These are phyloP conservation scores for Pyrenochaeta sp. DNA, from an alignment of 2,329 filamentous ascomycete genomes.

Conservation along the genomic window DNA sequence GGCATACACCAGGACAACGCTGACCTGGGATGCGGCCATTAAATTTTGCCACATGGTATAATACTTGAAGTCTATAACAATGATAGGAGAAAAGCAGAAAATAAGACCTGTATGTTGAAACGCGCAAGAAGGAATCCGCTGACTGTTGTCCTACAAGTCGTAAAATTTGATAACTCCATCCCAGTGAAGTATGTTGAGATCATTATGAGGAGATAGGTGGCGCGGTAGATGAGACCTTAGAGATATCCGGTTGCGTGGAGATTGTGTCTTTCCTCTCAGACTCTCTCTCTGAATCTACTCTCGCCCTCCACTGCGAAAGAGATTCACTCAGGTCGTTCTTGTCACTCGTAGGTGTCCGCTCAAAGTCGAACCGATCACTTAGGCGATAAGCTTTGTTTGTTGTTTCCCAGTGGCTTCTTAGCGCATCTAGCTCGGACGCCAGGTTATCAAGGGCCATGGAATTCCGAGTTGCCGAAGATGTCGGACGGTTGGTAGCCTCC, in stretches of 20 bases:
- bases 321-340: conserved; percentile 43
- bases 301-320: conserved; percentile 46
- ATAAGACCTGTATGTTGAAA: not conserved
- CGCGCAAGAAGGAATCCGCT: not conserved
- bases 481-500: conserved; percentile 37
- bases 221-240: conserved; percentile 6
- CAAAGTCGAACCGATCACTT: conserved; percentile 89
- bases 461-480: conserved; percentile 57
- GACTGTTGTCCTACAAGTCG: not conserved
- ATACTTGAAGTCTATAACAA: not conserved
- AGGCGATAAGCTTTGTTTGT: conserved; percentile 95
- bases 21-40: not conserved
- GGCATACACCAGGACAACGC: not conserved
- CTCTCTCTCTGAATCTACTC: conserved; percentile 39
- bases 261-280: conserved; percentile 9
- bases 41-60: not conserved
- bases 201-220: conserved; percentile 3
- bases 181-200: not conserved
- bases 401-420: conserved; percentile 92
- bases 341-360: conserved; percentile 58
- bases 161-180: not conserved
- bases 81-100: not conserved
- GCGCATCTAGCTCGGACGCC: conserved; percentile 87
- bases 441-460: conserved; percentile 85
- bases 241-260: conserved; percentile 2